phyloP scores from a whole-genome alignment of 202 grass and related monocot genomes.

The Musa balbisiana region DNA sequence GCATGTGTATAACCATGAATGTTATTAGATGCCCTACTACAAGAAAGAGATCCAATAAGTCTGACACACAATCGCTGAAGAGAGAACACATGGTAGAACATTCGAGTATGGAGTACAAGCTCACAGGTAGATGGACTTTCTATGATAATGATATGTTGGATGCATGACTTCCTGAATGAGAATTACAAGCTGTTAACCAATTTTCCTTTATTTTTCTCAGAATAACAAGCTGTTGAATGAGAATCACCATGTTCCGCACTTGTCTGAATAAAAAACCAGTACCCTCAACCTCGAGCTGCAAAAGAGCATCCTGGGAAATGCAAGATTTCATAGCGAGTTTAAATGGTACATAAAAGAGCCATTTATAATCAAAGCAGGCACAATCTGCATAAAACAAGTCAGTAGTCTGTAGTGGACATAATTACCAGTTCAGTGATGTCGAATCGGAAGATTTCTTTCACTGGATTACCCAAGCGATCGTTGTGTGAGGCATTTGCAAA shows the following conservation, averaged over 20 bases:
- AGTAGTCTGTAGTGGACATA: background rate
- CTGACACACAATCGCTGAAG: background rate
- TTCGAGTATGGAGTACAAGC: background rate
- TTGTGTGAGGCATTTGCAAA: conserved; percentile 70
- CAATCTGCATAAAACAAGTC: background rate
- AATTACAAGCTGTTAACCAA: background rate
- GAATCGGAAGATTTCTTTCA: conserved; percentile 79
- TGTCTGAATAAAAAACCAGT: conserved; percentile 94
- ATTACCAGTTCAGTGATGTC: conserved; percentile 71
- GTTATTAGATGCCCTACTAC: background rate
- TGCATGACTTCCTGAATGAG: background rate
- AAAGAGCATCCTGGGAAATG: conserved; percentile 51
- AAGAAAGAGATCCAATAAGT: background rate
- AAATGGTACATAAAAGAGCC: background rate
- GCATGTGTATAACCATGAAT: background rate
- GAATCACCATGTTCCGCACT: conserved; percentile 96
- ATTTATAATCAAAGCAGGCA: background rate
- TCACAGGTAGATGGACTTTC: background rate
- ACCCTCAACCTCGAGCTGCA: conserved; percentile 92
- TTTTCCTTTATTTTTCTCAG: background rate
- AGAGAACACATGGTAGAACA: background rate
- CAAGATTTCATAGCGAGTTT: background rate
- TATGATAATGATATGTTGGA: background rate
- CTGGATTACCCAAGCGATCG: conserved; percentile 48
- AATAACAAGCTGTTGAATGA: background rate